A percentile compares a stretch with the other conserved stretches of the same genome.
Evolutionary conservation across 371 early-diverging fungal genomes (phyloP).

Genomic region (Mucor saturninus): DNA sequence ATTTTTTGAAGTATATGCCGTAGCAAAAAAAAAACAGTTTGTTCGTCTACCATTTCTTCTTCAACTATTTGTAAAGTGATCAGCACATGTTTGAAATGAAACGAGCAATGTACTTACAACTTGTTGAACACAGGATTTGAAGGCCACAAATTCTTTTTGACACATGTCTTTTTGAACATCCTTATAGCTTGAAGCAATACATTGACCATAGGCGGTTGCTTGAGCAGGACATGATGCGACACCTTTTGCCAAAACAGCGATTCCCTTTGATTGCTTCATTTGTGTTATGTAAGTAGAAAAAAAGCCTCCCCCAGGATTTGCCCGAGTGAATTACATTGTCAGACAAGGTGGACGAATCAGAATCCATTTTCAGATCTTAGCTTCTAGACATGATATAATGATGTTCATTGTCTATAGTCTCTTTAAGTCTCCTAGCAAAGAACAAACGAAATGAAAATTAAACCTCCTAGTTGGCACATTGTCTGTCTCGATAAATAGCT

Average conservation of each 20-base stretch:
- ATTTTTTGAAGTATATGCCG: no score
- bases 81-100: neutral
- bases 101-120: slow-evolving; percentile 40
- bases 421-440: no score
- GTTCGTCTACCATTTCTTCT: slow-evolving; percentile 24
- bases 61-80: slow-evolving; percentile 15
- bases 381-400: no score
- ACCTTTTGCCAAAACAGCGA: slow-evolving; percentile 44
- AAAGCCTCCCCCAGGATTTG: no score
- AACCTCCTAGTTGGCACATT: no score
- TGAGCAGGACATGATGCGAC: slow-evolving; percentile 49
- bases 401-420: no score
- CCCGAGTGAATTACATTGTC: no score
- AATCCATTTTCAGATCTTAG: no score
- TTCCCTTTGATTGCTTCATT: slow-evolving; percentile 32
- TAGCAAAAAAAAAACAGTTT: neutral
- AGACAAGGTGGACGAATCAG: no score
- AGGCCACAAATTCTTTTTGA: slow-evolving; percentile 61
- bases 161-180: slow-evolving; percentile 64
- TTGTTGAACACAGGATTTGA: slow-evolving; percentile 63
- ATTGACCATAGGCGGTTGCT: slow-evolving; percentile 62
- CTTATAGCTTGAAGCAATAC: slow-evolving; percentile 55
- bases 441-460: no score
- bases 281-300: neutral
- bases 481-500: no score